Evolutionary conservation across 129 eudicot species (phyloP), one percentile per base, ranked within the genome.

Genomic region (Tanacetum coccineum): DNA sequence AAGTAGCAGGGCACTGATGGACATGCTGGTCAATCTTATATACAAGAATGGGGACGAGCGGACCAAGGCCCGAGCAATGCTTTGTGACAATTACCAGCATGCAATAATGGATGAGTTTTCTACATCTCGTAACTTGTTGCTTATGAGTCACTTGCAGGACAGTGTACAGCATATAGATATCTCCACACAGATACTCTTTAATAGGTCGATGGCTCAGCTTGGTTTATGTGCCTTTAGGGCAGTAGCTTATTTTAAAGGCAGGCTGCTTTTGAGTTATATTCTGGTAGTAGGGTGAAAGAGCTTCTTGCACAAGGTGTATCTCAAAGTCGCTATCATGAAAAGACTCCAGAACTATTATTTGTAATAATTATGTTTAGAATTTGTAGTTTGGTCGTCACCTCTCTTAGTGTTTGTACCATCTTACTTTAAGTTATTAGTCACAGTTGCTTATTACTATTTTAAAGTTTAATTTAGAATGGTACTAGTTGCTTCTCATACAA

Each of bases 221-320:
- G 98, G 98, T n/a, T 63, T 92, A 19, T 92, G 91, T 76, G 89
- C 98, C 18, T 92, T 88, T 67, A 88, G 98, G 84, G 88, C 69
- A 9, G 96, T 95, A 2, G n/a, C 95, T 92, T 39, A 81, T 92
- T 63, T 20, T 61, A 96, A 92, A 74, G 91, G 77, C 98, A 92
- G 72, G 95, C 54, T 92, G 96, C 74, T 26, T 83, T 96, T 58
- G 98, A 92, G 54, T 73, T 92, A 28, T 88, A 88, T 75, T 84
- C 91, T 39, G 98, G 92, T 84, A 96, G 96, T n/a, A 88, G 96
- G 76, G 98, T 92, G 77, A 92, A 87, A 76, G 98, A 92, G 77
- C 78, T 92, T 47, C 92, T 92, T 56, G 98, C 95, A 13, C 98
- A 92, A 69, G 98, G 98, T 48, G 83, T 92, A 30, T 86, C 96